Evolutionary conservation across 768 basidiomycete species (phyloP).

Genomic region (Tephrocybe sp.): DNA sequence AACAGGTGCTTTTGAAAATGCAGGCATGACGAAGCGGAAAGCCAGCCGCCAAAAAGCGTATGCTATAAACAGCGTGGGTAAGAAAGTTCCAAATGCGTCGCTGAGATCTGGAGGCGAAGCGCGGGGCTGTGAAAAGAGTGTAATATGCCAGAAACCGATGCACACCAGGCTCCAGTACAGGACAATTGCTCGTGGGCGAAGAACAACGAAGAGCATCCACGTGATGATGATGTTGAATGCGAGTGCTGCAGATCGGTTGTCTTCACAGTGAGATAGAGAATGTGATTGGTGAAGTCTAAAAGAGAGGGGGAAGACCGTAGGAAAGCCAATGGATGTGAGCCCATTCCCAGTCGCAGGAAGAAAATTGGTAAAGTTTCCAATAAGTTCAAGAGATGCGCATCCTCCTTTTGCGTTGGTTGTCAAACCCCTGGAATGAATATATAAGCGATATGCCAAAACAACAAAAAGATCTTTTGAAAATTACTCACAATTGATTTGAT

Average conservation of each 20-base stretch:
- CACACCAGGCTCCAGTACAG: conserved; percentile 76
- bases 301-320: conserved; percentile 70
- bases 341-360: conserved; percentile 57
- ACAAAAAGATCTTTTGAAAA: conserved; percentile 1
- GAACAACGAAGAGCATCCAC: conserved; percentile 63
- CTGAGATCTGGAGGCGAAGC: conserved; percentile 66
- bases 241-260: conserved; percentile 67
- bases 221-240: conserved; percentile 72
- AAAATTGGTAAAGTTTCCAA: conserved; percentile 74
- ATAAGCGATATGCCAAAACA: conserved; percentile 10
- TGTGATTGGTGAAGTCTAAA: conserved; percentile 52
- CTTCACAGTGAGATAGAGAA: conserved; percentile 60
- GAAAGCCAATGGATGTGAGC: conserved; percentile 71
- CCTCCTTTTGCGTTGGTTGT: conserved; percentile 66
- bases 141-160: conserved; percentile 84
- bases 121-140: conserved; percentile 74
- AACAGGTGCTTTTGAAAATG: conserved; percentile 63
- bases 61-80: conserved; percentile 74
- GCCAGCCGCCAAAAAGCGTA: conserved; percentile 80
- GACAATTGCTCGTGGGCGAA: conserved; percentile 68
- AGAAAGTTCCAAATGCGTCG: conserved; percentile 71
- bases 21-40: conserved; percentile 70
- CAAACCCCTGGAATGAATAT: conserved; percentile 47
- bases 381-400: conserved; percentile 66
- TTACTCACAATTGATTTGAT: conserved; percentile 72